Percentiles rank a stretch among this genome's conserved stretches.
Conservation (phyloP, 2,329 filamentous ascomycete genomes). For the Fusarium brachygibbosum region DNA sequence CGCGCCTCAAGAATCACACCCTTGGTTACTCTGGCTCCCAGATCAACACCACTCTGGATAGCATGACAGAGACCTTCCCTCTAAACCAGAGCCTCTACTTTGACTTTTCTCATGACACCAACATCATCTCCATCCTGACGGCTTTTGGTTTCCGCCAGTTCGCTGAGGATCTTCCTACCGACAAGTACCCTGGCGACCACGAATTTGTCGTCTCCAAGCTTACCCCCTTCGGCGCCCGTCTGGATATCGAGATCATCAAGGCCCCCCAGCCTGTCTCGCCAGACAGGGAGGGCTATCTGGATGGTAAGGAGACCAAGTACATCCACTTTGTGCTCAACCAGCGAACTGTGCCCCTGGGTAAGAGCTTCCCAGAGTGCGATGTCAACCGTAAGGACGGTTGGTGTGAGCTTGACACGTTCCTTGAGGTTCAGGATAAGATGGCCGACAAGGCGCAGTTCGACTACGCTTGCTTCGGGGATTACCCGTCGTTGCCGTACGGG, state of each 20-base stretch:
- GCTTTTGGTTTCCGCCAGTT: conserved; percentile 82
- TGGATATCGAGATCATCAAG: conserved; percentile 81
- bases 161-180: conserved; percentile 67
- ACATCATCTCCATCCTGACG: conserved; percentile 76
- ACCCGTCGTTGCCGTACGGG: conserved; percentile 54
- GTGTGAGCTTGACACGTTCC: conserved; percentile 79
- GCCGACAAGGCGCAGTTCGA: conserved; percentile 71
- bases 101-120: conserved; percentile 84
- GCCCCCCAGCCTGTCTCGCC: conserved; percentile 73
- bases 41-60: conserved; percentile 79
- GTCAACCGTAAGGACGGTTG: conserved; percentile 76
- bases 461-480: conserved; percentile 74
- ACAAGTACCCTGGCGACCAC: conserved; percentile 68
- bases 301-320: conserved; percentile 72
- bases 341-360: conserved; percentile 76
- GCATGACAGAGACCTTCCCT: conserved; percentile 77
- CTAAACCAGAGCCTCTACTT: conserved; percentile 80
- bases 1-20: conserved; percentile 76
- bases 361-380: conserved; percentile 75
- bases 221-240: conserved; percentile 77
- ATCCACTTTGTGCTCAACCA: conserved; percentile 82
- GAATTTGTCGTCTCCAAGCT: conserved; percentile 76
- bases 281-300: conserved; percentile 66
- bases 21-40: conserved; percentile 70
- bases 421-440: conserved; percentile 72